Evolutionary conservation across 1,284 basidiomycete species (phyloP).

Genomic region (Fistulinella staudtii): DNA sequence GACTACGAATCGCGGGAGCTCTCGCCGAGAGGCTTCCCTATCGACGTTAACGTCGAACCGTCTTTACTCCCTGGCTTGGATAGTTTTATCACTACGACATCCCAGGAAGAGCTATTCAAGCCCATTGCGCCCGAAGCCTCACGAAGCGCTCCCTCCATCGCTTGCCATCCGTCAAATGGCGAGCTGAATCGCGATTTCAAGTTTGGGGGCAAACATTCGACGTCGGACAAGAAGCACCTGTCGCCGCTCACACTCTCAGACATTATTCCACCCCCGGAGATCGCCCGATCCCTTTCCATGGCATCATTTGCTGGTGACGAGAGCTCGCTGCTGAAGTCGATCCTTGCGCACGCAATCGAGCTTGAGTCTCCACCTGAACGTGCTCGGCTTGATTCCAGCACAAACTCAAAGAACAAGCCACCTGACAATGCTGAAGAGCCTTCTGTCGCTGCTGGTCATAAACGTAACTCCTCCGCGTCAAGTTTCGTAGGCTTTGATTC

Average conservation of each 20-base stretch:
- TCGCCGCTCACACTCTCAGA: constrained; percentile 56
- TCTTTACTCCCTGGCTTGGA: constrained; percentile 21
- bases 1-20: constrained; percentile 18
- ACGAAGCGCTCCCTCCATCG: constrained; percentile 34
- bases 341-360: constrained; percentile 47
- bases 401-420: constrained; percentile 36
- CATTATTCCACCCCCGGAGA: constrained; percentile 63
- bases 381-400: constrained; percentile 42
- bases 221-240: constrained; percentile 11
- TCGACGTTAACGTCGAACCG: constrained; percentile 22
- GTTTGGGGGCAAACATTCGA: constrained; percentile 57
- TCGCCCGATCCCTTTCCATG: constrained; percentile 47
- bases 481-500: constrained; percentile 71
- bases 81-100: constrained; percentile 11
- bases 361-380: constrained; percentile 34
- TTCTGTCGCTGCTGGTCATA: constrained; percentile 30
- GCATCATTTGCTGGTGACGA: constrained; percentile 46
- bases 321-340: constrained; percentile 56
- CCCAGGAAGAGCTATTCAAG: constrained; percentile 23
- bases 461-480: constrained; percentile 48
- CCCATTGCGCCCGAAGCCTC: constrained; percentile 24
- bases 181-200: constrained; percentile 66
- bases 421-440: constrained; percentile 22
- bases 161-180: constrained; percentile 55
- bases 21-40: constrained; percentile 14